Conservation (phyloP, 169 alveolate genomes). For the Plasmodium yoelii region DNA sequence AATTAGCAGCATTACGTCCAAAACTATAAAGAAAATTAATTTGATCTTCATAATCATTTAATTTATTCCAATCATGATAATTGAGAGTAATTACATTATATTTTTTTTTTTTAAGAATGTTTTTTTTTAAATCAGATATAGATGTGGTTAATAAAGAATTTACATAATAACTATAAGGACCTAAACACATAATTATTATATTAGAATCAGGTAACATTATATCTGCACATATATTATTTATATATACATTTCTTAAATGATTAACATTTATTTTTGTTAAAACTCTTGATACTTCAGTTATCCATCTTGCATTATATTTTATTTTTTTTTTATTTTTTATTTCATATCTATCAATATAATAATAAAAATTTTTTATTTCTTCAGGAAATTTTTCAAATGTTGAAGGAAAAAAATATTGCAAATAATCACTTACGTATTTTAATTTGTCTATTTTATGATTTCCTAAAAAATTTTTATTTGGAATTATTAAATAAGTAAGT, state of each 20-base stretch:
- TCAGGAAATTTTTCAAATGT: slow-evolving; percentile 66
- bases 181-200: slow-evolving; percentile 81
- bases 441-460: slow-evolving; percentile 81
- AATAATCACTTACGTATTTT: slow-evolving; percentile 81
- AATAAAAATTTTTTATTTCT: slow-evolving; percentile 71
- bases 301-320: slow-evolving; percentile 82
- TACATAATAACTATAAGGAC: slow-evolving; percentile 87
- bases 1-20: slow-evolving; percentile 72
- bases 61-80: slow-evolving; percentile 72
- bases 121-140: slow-evolving; percentile 42
- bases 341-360: slow-evolving; percentile 75
- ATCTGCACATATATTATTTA: slow-evolving; percentile 83
- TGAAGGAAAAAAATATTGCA: slow-evolving; percentile 73
- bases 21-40: slow-evolving; percentile 66
- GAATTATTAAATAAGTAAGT: slow-evolving; percentile 74
- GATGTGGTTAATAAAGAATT: slow-evolving; percentile 77
- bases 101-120: slow-evolving; percentile 44
- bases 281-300: slow-evolving; percentile 79
- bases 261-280: slow-evolving; percentile 74
- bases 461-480: slow-evolving; percentile 76
- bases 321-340: slow-evolving; percentile 67
- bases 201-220: slow-evolving; percentile 79
- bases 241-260: slow-evolving; percentile 78
- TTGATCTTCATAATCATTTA: slow-evolving; percentile 73
- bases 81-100: slow-evolving; percentile 58